Conservation (phyloP, 306 rosid species). For the Quercus ilex region DNA sequence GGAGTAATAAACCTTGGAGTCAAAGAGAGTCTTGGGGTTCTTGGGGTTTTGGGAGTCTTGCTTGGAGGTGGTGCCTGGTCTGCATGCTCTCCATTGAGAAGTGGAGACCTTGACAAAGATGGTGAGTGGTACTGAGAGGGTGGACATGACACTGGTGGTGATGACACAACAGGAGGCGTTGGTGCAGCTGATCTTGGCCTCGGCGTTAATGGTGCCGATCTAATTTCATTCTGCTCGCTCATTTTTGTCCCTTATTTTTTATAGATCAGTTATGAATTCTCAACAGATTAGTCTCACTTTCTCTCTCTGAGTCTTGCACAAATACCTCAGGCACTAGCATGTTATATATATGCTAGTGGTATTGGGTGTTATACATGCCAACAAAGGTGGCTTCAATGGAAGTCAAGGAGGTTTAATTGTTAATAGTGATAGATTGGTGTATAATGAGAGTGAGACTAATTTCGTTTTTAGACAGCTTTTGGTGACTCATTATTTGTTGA, state of each 20-base stretch:
- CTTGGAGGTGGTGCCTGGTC: conserved; percentile 17
- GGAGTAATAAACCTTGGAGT: conserved; percentile 51
- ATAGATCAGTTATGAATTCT: too few relatives aligned
- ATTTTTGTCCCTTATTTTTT: conserved; percentile 6
- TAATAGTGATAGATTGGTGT: conserved; percentile 1
- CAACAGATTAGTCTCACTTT: neutral
- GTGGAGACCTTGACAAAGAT: conserved; percentile 46
- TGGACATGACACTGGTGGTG: conserved; percentile 58
- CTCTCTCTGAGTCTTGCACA: neutral
- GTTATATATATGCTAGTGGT: neutral
- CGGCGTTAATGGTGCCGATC: conserved; percentile 72
- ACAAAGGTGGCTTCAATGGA: too few relatives aligned
- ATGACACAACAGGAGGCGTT: conserved; percentile 20
- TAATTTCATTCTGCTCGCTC: conserved; percentile 50
- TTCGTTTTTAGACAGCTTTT: conserved; percentile 23
- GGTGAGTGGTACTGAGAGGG: conserved; percentile 63
- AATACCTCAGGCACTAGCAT: neutral
- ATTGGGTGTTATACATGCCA: neutral
- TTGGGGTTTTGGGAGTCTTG: conserved; percentile 55
- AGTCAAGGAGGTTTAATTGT: too few relatives aligned
- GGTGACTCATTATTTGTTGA: conserved; percentile 19
- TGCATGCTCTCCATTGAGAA: conserved; percentile 30
- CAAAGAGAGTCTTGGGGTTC: conserved; percentile 34
- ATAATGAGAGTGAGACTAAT: neutral
- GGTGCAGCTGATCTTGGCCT: conserved; percentile 27